Evolutionary conservation across 2,329 filamentous ascomycete species (phyloP).

Genomic region (Pyrenochaeta sp.): DNA sequence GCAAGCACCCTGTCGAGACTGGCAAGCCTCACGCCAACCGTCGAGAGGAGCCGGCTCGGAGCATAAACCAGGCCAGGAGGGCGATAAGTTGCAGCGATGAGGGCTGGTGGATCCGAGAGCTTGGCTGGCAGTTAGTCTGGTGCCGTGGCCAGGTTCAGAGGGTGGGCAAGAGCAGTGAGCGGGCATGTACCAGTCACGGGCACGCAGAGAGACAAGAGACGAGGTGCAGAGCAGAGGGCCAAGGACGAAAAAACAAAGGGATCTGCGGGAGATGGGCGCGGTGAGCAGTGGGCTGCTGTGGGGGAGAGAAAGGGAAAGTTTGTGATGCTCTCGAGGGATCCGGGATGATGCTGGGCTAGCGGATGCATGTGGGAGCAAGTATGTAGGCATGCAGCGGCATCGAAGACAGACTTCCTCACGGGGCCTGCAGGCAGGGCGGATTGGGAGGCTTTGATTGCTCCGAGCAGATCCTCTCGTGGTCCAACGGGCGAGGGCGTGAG

Average conservation of each 20-base stretch:
- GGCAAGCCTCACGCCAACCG: constrained; percentile 43
- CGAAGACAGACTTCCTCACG: constrained; percentile 22
- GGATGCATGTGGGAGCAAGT: constrained; percentile 34
- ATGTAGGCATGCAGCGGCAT: constrained; percentile 21
- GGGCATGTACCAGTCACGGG: too few species aligned
- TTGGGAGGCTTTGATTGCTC: constrained; percentile 22
- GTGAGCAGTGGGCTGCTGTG: constrained; percentile 22
- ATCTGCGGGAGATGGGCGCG: constrained; percentile 18
- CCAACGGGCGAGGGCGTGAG: constrained; percentile 21
- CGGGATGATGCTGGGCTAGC: constrained; percentile 31
- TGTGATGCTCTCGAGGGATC: constrained; percentile 15
- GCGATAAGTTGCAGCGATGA: constrained; percentile 29
- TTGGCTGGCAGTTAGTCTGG: too few species aligned
- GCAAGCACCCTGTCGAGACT: constrained; percentile 31
- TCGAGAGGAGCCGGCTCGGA: constrained; percentile 36
- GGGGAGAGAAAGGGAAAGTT: constrained; percentile 22
- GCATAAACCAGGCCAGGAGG: constrained; percentile 34
- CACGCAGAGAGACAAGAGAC: too few species aligned
- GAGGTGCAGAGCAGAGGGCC: too few species aligned
- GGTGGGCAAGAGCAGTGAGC: too few species aligned
- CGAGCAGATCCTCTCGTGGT: constrained; percentile 22
- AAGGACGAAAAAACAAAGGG: too few species aligned
- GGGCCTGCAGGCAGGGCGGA: constrained; percentile 29
- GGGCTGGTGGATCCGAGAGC: constrained; percentile 34
- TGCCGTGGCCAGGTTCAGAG: constrained; percentile 20